Conservation (phyloP, 2,329 filamentous ascomycete genomes). For the Pseudodiploospora longispora region DNA sequence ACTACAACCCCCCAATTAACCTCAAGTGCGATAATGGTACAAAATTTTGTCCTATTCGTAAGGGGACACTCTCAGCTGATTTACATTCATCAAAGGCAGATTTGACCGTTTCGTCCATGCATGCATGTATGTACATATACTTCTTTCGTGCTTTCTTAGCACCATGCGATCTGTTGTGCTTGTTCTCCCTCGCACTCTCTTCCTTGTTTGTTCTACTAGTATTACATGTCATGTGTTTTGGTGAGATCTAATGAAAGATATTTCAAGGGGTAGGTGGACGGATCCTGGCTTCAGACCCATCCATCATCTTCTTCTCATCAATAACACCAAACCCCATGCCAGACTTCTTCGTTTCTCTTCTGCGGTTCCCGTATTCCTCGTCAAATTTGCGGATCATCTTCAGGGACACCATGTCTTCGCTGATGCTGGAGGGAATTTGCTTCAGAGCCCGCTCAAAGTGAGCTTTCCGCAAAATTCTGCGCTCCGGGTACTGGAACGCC, state of each 20-base stretch:
- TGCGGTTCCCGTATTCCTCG: slow-evolving; percentile 83
- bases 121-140: too few relatives aligned
- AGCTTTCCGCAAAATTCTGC: slow-evolving; percentile 41
- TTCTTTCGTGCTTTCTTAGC: too few relatives aligned
- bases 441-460: slow-evolving; percentile 83
- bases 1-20: not conserved
- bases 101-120: too few relatives aligned
- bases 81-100: too few relatives aligned
- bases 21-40: too few relatives aligned
- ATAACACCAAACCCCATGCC: slow-evolving; percentile 52
- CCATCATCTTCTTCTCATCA: slow-evolving; percentile 24
- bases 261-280: slow-evolving; percentile 16
- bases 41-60: too few relatives aligned
- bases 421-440: slow-evolving; percentile 88
- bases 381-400: slow-evolving; percentile 90
- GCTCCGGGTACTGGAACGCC: slow-evolving; percentile 54
- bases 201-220: too few relatives aligned
- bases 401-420: slow-evolving; percentile 84
- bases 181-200: too few relatives aligned
- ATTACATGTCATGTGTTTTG: too few relatives aligned
- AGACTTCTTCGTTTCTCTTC: slow-evolving; percentile 50
- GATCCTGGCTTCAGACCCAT: slow-evolving; percentile 39
- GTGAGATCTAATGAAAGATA: not conserved
- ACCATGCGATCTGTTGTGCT: too few relatives aligned
- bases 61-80: too few relatives aligned